These are phyloP conservation scores for Viola odorata DNA, from an alignment of 345 rosid species.

Conservation along the genomic window DNA sequence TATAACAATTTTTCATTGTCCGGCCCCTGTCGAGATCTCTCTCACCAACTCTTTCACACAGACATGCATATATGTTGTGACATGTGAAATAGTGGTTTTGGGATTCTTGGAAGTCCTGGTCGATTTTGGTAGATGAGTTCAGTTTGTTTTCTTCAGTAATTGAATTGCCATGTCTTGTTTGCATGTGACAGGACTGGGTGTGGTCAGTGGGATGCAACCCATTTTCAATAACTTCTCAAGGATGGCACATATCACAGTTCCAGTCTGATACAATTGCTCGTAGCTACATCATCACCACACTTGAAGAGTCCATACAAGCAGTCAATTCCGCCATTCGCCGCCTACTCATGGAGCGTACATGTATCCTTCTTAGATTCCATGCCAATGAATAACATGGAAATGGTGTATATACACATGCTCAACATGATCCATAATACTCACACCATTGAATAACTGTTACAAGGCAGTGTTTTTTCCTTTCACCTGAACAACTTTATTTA, in stretches of 20 bases:
- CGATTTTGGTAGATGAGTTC: neutral
- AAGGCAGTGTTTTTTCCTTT: neutral
- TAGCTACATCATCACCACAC: conserved; percentile 79
- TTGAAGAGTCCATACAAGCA: conserved; percentile 79
- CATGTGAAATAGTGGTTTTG: neutral
- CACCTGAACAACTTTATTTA: neutral
- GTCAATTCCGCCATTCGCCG: conserved; percentile 80
- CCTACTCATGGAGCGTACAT: conserved; percentile 75
- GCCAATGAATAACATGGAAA: neutral
- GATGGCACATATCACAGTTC: conserved; percentile 84
- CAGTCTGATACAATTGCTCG: conserved; percentile 89
- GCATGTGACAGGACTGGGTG: conserved; percentile 65
- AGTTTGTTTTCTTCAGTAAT: neutral
- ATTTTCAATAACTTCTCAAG: conserved; percentile 74
- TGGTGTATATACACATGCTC: neutral
- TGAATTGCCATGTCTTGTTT: neutral
- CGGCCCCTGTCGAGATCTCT: neutral
- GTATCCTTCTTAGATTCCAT: conserved; percentile 59
- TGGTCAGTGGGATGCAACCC: conserved; percentile 99
- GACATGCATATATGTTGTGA: neutral
- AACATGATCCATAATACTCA: neutral
- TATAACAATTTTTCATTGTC: too few relatives aligned
- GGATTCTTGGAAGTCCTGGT: neutral
- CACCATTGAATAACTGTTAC: conserved; percentile 3
- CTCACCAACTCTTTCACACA: neutral